These are phyloP conservation scores for Fonsecaea multimorphosa DNA, from an alignment of 2,329 filamentous ascomycete genomes.

Conservation along the genomic window DNA sequence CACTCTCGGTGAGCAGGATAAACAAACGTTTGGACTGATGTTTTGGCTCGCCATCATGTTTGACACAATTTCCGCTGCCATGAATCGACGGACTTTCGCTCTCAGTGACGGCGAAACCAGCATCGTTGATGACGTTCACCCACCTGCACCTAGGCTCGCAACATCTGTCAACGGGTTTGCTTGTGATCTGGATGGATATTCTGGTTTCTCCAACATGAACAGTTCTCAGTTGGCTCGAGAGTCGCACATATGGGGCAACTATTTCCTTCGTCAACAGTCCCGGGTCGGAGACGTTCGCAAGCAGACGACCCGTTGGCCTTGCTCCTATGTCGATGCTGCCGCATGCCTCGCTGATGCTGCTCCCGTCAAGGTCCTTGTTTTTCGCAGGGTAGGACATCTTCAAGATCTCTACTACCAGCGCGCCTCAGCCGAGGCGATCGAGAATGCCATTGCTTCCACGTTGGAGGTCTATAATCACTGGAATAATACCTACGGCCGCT, in stretches of 20 bases:
- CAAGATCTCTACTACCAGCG: slow-evolving; percentile 59
- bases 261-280: slow-evolving; percentile 41
- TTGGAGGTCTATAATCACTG: slow-evolving; percentile 62
- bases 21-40: slow-evolving; percentile 59
- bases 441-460: slow-evolving; percentile 57
- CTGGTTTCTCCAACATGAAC: slow-evolving; percentile 21
- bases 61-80: slow-evolving; percentile 62
- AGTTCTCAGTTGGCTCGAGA: slow-evolving; percentile 17
- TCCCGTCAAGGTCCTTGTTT: slow-evolving; percentile 65
- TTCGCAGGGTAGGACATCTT: slow-evolving; percentile 62
- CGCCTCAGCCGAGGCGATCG: slow-evolving; percentile 49
- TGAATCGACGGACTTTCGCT: slow-evolving; percentile 56
- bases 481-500: slow-evolving; percentile 59
- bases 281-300: slow-evolving; percentile 35
- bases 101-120: slow-evolving; percentile 56
- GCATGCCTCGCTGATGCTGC: slow-evolving; percentile 59
- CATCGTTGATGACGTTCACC: slow-evolving; percentile 36
- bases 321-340: slow-evolving; percentile 59
- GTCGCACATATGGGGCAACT: slow-evolving; percentile 49
- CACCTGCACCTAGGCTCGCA: slow-evolving; percentile 13
- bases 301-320: slow-evolving; percentile 59
- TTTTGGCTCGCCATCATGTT: slow-evolving; percentile 67
- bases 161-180: slow-evolving; percentile 4
- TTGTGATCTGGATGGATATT: slow-evolving; percentile 28
- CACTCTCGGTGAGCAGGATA: slow-evolving; percentile 42